Evolutionary conservation across 1,284 basidiomycete species (phyloP).

Genomic region (Coniferiporia weirii): DNA sequence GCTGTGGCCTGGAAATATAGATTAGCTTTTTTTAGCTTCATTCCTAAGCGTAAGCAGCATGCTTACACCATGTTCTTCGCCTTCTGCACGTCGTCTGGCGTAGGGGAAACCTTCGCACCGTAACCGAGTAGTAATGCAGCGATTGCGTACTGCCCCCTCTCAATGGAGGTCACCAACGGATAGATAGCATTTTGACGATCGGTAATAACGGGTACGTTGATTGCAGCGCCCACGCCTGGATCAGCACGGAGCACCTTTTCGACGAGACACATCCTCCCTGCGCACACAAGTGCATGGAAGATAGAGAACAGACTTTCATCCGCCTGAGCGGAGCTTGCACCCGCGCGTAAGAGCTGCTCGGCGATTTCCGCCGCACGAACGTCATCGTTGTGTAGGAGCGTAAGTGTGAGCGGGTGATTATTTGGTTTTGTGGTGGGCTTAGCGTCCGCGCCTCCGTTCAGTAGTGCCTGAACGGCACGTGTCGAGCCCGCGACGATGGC

Average conservation of each 20-base stretch:
- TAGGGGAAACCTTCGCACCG: constrained; percentile 33
- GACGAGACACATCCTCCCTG: constrained; percentile 38
- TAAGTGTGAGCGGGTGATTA: constrained; percentile 44
- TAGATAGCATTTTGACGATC: constrained; percentile 22
- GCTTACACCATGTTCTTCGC: constrained; percentile 23
- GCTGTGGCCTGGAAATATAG: neutral
- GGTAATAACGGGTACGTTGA: constrained; percentile 37
- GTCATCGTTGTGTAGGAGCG: constrained; percentile 42
- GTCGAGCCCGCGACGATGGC: constrained; percentile 44
- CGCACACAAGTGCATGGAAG: constrained; percentile 41
- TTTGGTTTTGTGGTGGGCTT: constrained; percentile 25
- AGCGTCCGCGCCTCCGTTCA: constrained; percentile 39
- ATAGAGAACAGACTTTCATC: constrained; percentile 41
- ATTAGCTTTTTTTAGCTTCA: neutral
- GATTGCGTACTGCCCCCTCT: constrained; percentile 31
- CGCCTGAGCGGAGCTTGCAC: constrained; percentile 45
- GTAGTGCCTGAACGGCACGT: constrained; percentile 39
- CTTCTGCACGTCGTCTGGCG: constrained; percentile 30
- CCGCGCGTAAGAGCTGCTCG: constrained; percentile 41
- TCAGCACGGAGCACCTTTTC: constrained; percentile 43
- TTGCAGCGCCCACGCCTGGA: constrained; percentile 39
- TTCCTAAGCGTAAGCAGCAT: neutral
- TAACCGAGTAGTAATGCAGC: constrained; percentile 37
- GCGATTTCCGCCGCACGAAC: constrained; percentile 38
- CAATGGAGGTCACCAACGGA: constrained; percentile 36